These are phyloP conservation scores for Melastoma candidum DNA, from an alignment of 441 rosid species.

Conservation along the genomic window DNA sequence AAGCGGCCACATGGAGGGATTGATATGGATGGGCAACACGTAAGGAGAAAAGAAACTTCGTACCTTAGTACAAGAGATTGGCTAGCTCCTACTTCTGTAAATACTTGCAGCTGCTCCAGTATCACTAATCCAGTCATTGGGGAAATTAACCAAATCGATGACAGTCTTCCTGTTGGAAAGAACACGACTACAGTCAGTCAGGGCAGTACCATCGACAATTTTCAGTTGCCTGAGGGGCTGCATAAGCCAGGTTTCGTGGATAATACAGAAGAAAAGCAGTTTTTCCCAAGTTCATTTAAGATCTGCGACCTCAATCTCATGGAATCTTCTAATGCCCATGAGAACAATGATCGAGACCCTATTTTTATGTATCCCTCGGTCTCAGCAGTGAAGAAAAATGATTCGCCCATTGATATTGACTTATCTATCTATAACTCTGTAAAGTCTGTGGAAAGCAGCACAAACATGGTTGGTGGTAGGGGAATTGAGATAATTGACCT, in stretches of 20 bases:
- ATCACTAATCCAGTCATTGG: conserved; percentile 24
- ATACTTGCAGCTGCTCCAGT: conserved; percentile 23
- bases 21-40: conserved; percentile 38
- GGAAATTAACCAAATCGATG: conserved; percentile 21
- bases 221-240: conserved; percentile 22
- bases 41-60: too few relatives aligned
- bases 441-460: conserved; percentile 38
- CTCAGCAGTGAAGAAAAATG: conserved; percentile 35
- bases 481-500: conserved; percentile 86
- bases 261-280: conserved; percentile 58
- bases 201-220: conserved; percentile 20
- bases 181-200: conserved; percentile 16
- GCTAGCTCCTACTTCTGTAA: conserved; percentile 38
- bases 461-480: conserved; percentile 38
- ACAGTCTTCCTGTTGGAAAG: conserved; percentile 24
- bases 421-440: conserved; percentile 66
- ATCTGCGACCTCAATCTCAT: conserved; percentile 86
- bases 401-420: conserved; percentile 54
- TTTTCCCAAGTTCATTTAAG: conserved; percentile 75
- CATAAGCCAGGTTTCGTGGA: conserved; percentile 28
- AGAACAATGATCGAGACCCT: conserved; percentile 33
- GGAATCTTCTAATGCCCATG: conserved; percentile 54
- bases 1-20: conserved; percentile 41
- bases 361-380: conserved; percentile 24
- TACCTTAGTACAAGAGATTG: conserved; percentile 53